phyloP scores from a whole-genome alignment of 2,329 filamentous ascomycete species.

The Trematosphaeria pertusa region DNA sequence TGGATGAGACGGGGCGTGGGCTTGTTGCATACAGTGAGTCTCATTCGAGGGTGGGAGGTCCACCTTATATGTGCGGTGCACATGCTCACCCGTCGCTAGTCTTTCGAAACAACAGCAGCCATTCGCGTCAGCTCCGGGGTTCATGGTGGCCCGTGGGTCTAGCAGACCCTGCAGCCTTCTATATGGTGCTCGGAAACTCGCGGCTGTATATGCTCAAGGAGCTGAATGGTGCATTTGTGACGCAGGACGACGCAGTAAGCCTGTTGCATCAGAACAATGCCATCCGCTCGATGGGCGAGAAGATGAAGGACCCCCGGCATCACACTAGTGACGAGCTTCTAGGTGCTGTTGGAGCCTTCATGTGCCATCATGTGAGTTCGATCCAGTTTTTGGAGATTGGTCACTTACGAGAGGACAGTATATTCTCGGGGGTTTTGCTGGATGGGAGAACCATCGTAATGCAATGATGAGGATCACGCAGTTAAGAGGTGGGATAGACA shows the following conservation, averaged over 20 bases:
- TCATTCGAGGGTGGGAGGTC: background rate
- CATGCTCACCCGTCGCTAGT: conserved; percentile 30
- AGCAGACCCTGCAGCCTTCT: conserved; percentile 26
- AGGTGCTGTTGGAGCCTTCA: conserved; percentile 29
- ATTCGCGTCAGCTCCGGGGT: conserved; percentile 31
- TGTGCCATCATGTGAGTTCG: conserved; percentile 35
- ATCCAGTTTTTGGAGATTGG: no score
- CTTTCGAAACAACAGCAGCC: conserved; percentile 26
- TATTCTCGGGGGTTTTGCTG: conserved; percentile 24
- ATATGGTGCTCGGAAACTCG: conserved; percentile 36
- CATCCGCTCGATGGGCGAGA: conserved; percentile 23
- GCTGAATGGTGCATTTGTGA: conserved; percentile 24
- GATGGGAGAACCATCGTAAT: conserved; percentile 32
- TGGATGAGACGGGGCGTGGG: conserved; percentile 29
- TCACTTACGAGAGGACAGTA: conserved; percentile 10
- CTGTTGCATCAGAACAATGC: conserved; percentile 32
- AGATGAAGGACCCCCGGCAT: conserved; percentile 28
- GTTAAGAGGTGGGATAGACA: conserved; percentile 31
- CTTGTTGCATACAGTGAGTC: conserved; percentile 35
- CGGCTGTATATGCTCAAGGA: conserved; percentile 33
- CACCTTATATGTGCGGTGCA: background rate
- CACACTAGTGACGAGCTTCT: conserved; percentile 31
- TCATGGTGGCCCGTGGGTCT: conserved; percentile 38
- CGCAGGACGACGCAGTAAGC: conserved; percentile 28
- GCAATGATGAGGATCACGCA: conserved; percentile 31